Conservation (phyloP, 208 protist genomes). For the Wallacemonas sp. region DNA sequence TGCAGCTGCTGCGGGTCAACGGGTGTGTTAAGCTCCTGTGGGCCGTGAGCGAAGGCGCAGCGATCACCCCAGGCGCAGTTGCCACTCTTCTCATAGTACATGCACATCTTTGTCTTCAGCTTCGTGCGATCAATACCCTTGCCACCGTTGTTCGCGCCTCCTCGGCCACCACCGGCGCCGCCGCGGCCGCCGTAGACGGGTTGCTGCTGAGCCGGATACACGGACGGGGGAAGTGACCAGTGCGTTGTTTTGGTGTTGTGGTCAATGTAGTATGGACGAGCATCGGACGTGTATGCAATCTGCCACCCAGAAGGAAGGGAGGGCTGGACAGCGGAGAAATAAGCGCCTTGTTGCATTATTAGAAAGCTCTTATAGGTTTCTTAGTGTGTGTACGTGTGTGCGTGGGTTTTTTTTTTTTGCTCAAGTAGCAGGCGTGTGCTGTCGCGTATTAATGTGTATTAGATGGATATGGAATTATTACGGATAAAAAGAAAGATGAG, state of each 20-base stretch:
- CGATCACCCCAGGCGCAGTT: constrained; percentile 80
- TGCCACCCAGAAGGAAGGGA: constrained; percentile 79
- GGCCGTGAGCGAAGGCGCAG: constrained; percentile 83
- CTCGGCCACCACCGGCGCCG: constrained; percentile 27
- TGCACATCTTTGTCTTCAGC: constrained; percentile 87
- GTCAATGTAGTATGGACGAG: constrained; percentile 81
- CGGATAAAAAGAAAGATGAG: constrained; percentile 8
- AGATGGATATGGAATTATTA: constrained; percentile 22
- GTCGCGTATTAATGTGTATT: constrained; percentile 16
- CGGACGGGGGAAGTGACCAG: constrained; percentile 61
- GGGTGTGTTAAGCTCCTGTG: constrained; percentile 49
- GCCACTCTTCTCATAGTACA: constrained; percentile 85
- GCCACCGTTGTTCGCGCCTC: constrained; percentile 34
- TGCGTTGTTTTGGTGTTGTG: constrained; percentile 88
- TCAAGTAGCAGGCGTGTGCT: neutral
- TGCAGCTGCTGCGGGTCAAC: constrained; percentile 19
- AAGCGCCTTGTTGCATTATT: constrained; percentile 54
- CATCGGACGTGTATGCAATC: constrained; percentile 67
- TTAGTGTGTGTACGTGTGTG: constrained; percentile 10
- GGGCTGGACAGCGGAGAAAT: constrained; percentile 46
- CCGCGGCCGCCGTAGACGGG: constrained; percentile 21
- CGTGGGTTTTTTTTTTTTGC: neutral
- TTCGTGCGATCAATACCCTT: constrained; percentile 77
- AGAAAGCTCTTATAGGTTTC: constrained; percentile 18
- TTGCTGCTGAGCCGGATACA: constrained; percentile 29